Base-by-base conservation (phyloP, 2,329 filamentous ascomycete species). In the Sclerotinia sclerotiorum region DNA sequence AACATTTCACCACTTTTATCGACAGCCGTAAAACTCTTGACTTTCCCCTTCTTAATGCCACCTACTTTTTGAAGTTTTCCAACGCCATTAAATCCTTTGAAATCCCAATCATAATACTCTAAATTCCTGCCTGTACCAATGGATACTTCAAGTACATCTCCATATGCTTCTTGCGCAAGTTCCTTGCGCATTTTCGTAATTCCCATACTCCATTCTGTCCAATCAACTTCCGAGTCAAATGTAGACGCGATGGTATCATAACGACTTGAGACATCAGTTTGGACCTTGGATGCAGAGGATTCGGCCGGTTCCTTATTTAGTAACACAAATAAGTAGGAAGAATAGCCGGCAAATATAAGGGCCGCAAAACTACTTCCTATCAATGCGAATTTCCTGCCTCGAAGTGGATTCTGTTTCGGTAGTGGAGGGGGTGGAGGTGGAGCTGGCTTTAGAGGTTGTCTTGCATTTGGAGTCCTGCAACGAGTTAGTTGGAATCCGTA, bases 81-180 rank as follows among this genome's bases (percentile, higher is more conserved):
- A 6, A 74, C 72, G 1, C 70, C 71, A 44, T 73, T 68, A 35
- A 70, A 69, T 2, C 74, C 73, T 49, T 73, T 71, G 58, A 75
- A 74, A 69, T 79, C 80, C 86, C 86, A 89, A 74, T 84, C 79
- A 75, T 88, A 88, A 76, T 83, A 86, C 51, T 81, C 79, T 21
- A 89, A 74, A 73, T 89, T 90, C 17, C 87, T 81, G 4, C 87
- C 87, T 3, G 87, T 88, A 24, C 87, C 87, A 68, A 89, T 82
- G 24, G 86, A 87, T 17, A 89, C 81, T 77, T 89, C 87, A 44
- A 89, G 81, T 17, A 89, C 87, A 75, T 87, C 80, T 2, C 87
- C 87, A 0, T 76, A 76, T 7, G 84, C 86, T 44, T 78, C 76
- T 17, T 77, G 74, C 1, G 83, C 84, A 35, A 90, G 79, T 29